These are phyloP conservation scores for Batkoa obscura DNA, from an alignment of 371 early-diverging fungal genomes.

Conservation along the genomic window DNA sequence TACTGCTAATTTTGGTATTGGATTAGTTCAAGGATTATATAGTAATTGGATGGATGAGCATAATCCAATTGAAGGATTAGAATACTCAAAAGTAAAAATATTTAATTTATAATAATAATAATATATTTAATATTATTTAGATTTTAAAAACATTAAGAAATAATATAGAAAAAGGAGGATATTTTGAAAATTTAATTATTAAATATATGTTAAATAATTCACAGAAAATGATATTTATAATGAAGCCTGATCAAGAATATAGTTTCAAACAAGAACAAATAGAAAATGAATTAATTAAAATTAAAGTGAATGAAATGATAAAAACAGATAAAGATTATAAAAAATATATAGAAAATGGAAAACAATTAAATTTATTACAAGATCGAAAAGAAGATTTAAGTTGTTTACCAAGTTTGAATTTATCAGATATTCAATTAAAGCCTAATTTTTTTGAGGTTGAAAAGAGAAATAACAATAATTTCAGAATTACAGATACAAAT, in stretches of 20 bases:
- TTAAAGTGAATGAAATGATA: constrained; percentile 32
- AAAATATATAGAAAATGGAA: constrained; percentile 33
- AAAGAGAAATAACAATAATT: constrained; percentile 30
- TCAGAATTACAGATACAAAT: constrained; percentile 66
- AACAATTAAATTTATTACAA: constrained; percentile 42
- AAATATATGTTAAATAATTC: constrained; percentile 58
- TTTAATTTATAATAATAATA: background rate
- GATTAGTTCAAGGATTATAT: constrained; percentile 50
- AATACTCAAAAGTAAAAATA: constrained; percentile 37
- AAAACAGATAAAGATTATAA: constrained; percentile 24
- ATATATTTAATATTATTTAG: constrained; percentile 13
- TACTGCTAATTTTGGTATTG: constrained; percentile 74
- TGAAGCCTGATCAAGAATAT: constrained; percentile 60
- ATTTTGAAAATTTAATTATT: constrained; percentile 45
- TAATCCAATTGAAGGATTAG: constrained; percentile 65
- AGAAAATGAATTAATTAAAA: constrained; percentile 42
- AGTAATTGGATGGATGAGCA: constrained; percentile 79
- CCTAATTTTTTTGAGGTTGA: constrained; percentile 42
- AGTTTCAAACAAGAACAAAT: constrained; percentile 24
- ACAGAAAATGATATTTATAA: constrained; percentile 55
- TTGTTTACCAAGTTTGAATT: constrained; percentile 59
- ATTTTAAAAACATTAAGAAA: constrained; percentile 49
- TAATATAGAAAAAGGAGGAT: constrained; percentile 35
- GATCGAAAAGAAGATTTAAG: constrained; percentile 53
- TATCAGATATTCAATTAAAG: constrained; percentile 48